phyloP scores from a whole-genome alignment of 2,329 filamentous ascomycete genomes.

The Pseudogymnoascus sp. region DNA sequence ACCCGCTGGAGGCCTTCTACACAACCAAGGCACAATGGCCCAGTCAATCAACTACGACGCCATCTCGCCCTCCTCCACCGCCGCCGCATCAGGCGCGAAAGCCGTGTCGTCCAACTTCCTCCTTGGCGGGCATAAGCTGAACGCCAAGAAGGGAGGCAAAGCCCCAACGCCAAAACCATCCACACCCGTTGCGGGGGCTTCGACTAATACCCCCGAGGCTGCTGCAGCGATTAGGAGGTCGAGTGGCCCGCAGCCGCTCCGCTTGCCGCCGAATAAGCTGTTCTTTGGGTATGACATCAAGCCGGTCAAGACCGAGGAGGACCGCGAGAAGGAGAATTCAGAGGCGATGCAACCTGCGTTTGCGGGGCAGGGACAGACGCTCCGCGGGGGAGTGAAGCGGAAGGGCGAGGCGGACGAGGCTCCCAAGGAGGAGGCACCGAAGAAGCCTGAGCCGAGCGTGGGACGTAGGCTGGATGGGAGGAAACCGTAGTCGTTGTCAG shows the following conservation, averaged over 20 bases:
- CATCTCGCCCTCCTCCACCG: conserved; percentile 70
- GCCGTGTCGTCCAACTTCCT: conserved; percentile 70
- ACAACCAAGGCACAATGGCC: conserved; percentile 87
- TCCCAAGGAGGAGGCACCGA: conserved; percentile 7
- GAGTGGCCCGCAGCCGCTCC: conserved; percentile 78
- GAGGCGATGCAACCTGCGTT: conserved; percentile 66
- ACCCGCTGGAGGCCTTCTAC: conserved; percentile 65
- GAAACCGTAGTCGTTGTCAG: conserved; percentile 3
- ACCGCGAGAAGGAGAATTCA: conserved; percentile 58
- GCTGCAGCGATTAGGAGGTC: conserved; percentile 40
- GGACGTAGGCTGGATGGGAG: conserved; percentile 13
- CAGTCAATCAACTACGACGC: conserved; percentile 94
- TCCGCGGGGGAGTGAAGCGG: conserved; percentile 63
- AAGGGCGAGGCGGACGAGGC: conserved; percentile 35
- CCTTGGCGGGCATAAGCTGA: conserved; percentile 72
- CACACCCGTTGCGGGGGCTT: conserved; percentile 58
- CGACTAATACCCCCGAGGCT: conserved; percentile 30
- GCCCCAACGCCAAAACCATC: conserved; percentile 62
- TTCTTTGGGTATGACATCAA: conserved; percentile 96
- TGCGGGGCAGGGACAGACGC: conserved; percentile 74
- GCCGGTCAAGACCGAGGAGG: conserved; percentile 71
- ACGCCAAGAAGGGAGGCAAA: conserved; percentile 73
- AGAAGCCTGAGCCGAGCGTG: conserved; percentile 2
- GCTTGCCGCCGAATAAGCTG: conserved; percentile 78
- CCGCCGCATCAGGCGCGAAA: conserved; percentile 53